Conservation (phyloP, 805 yeast species). For the Aciculoconidium aculeatum region DNA sequence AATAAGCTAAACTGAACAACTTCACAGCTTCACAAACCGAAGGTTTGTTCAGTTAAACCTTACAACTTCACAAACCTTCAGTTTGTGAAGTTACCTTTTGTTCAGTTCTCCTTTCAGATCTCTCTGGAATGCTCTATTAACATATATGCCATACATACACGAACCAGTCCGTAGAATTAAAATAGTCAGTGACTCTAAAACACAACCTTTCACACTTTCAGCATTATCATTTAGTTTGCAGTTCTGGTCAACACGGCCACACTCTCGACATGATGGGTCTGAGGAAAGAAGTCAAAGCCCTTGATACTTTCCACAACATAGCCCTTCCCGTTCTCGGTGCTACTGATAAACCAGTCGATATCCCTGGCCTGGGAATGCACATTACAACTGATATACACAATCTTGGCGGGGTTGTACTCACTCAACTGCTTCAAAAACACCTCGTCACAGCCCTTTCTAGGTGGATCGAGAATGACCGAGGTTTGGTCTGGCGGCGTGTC, state of each 20-base stretch:
- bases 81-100: too few species aligned
- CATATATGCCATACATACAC: too few species aligned
- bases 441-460: conserved; percentile 94
- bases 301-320: conserved; percentile 77
- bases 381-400: conserved; percentile 95
- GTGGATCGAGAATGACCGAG: conserved; percentile 91
- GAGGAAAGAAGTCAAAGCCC: conserved; percentile 97
- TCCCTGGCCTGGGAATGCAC: conserved; percentile 98
- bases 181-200: too few species aligned
- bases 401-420: conserved; percentile 73
- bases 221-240: too few species aligned
- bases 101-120: too few species aligned
- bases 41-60: too few species aligned
- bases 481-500: conserved; percentile 73
- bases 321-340: conserved; percentile 53
- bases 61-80: too few species aligned
- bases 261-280: conserved; percentile 88
- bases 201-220: too few species aligned
- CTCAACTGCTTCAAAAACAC: conserved; percentile 81
- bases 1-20: too few species aligned
- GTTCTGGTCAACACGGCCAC: conserved; percentile 57
- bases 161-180: too few species aligned
- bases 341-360: conserved; percentile 69
- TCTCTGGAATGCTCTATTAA: conserved; percentile 1
- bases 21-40: too few species aligned